Base-by-base conservation (phyloP, 768 basidiomycete genomes). In the Boletus rubropictus region DNA sequence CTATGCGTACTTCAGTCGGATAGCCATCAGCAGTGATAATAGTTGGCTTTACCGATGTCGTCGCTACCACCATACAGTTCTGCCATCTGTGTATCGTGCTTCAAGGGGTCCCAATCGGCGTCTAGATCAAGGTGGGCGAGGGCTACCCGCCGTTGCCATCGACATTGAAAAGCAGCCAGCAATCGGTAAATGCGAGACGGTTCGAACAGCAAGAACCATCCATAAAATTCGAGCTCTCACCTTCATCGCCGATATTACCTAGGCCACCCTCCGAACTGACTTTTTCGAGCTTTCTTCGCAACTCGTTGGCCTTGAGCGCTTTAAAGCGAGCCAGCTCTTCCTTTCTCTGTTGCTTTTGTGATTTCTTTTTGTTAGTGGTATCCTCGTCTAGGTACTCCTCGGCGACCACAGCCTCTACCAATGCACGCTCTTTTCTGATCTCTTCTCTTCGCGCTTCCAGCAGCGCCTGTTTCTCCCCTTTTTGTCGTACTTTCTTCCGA, bases 31-130 rank as follows among this genome's bases (percentile, higher is more conserved):
- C 4, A 5, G 14, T 7, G 4, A 41, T 12, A 27, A 35, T 8
- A 35, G 11, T 33, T n/a, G 8, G 50, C 64, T 29, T 52, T 50
- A 40, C 65, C 64, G 5, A 67, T 67, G n/a, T 58, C 66, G 11
- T 72, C 74, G 3, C 77, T 79, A 21, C 72, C 72, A 10, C 71
- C 79, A 58, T 92, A 89, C 21, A 97, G 62, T 18, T 72, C 76
- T 0, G 78, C 73, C 85, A 99, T 92, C 62, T 90, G 87, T 29
- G 64, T 67, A 53, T 96, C 92, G 60, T 96, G 89, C 46, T 79
- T 78, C 10, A 76, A 80, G 11, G 90, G 86, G 57, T 97, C 91
- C 86, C 90, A 98, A 37, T 97, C 93, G 1, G 82, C 89, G 10
- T 98, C 93, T 6, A 99, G 69, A 56, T 95, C 90, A 4, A 95